A percentile compares a stretch with the other conserved stretches of the same genome.
Conservation (phyloP, 139 green algal species). For the Chlamydomonas applanata region DNA sequence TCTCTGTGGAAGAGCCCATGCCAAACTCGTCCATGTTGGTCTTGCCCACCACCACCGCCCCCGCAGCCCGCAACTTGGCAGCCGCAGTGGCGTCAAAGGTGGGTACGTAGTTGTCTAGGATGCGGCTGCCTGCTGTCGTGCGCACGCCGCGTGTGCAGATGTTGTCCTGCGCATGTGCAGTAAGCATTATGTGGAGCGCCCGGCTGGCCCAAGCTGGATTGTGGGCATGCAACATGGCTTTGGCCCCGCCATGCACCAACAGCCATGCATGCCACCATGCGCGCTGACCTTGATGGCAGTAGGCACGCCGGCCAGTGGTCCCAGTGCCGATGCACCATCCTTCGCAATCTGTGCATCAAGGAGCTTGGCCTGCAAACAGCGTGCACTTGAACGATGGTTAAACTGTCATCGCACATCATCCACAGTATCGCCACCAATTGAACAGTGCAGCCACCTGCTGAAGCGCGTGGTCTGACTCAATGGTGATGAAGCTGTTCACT, state of each 20-base stretch:
- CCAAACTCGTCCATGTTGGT: conserved; percentile 98
- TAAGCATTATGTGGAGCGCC: neutral
- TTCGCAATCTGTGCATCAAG: conserved; percentile 56
- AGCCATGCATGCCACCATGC: no score
- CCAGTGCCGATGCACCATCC: conserved; percentile 24
- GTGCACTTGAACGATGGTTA: neutral
- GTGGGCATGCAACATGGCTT: neutral
- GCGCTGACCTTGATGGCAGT: conserved; percentile 82
- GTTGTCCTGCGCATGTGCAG: conserved; percentile 90
- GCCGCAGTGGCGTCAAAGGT: conserved; percentile 78
- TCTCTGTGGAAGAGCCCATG: conserved; percentile 95
- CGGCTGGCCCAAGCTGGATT: neutral
- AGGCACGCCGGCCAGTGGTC: conserved; percentile 74
- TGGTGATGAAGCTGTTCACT: conserved; percentile 54
- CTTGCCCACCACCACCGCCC: conserved; percentile 92
- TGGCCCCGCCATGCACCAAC: no score
- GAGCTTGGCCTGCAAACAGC: conserved; percentile 32
- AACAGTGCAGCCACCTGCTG: conserved; percentile 32
- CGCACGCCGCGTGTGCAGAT: conserved; percentile 80
- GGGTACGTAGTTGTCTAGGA: conserved; percentile 73
- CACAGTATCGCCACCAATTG: neutral
- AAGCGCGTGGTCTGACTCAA: conserved; percentile 45
- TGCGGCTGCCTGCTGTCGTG: conserved; percentile 83
- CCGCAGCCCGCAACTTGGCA: conserved; percentile 63
- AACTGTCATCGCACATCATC: neutral